Percentiles rank a stretch among this genome's conserved stretches.
These are phyloP conservation scores for Themeda triandra DNA, from an alignment of 176 grass and related monocot genomes.

Conservation along the genomic window DNA sequence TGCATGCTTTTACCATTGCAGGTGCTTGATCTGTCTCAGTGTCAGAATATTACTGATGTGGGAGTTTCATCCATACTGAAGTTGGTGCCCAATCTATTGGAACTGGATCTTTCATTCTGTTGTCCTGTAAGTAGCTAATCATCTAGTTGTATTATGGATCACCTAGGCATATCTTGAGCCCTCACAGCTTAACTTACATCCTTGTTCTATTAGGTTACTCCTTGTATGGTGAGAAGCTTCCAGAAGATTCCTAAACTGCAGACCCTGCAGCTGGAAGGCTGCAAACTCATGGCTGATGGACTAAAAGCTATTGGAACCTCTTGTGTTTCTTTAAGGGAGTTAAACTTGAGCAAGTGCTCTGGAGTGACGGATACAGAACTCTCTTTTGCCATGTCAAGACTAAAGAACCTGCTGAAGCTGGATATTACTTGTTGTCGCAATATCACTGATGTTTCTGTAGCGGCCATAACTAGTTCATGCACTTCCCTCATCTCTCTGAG, in stretches of 20 bases:
- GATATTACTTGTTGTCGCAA: constrained; percentile 74
- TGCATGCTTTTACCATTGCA: constrained; percentile 27
- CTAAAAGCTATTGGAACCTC: constrained; percentile 57
- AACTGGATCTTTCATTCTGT: constrained; percentile 65
- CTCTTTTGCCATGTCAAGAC: constrained; percentile 50
- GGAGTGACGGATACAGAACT: constrained; percentile 72
- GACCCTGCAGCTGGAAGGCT: constrained; percentile 73
- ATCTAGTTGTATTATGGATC: constrained; percentile 1
- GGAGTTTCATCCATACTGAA: constrained; percentile 51
- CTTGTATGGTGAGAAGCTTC: constrained; percentile 41
- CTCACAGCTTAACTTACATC: background rate
- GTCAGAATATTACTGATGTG: constrained; percentile 48
- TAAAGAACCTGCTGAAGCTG: constrained; percentile 71
- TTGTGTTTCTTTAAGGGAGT: constrained; percentile 58
- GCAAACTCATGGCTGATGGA: constrained; percentile 52
- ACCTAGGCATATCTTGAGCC: background rate
- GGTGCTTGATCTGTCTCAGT: constrained; percentile 81
- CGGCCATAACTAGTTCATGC: constrained; percentile 65
- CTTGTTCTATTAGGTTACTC: constrained; percentile 50
- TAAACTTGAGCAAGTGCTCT: constrained; percentile 80
- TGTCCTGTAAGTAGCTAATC: constrained; percentile 51
- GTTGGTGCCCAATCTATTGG: constrained; percentile 41
- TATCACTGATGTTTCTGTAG: constrained; percentile 72
- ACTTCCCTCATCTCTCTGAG: constrained; percentile 68
- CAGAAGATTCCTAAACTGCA: constrained; percentile 42